A percentile compares a stretch with the other conserved stretches of the same genome.
Evolutionary conservation across 176 grass and related monocot species (phyloP).

Genomic region (Melocanna baccifera): DNA sequence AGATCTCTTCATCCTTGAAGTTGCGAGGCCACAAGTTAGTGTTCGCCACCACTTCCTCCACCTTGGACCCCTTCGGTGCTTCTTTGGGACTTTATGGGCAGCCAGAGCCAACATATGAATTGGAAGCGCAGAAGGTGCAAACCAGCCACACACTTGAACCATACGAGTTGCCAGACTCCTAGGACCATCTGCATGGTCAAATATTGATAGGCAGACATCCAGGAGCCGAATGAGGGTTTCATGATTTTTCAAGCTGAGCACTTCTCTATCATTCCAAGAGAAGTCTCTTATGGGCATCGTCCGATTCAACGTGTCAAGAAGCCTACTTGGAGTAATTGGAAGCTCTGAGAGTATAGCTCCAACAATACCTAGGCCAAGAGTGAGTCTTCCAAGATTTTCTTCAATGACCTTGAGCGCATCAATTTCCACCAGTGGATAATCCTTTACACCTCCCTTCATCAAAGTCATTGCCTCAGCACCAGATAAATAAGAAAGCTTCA

Average conservation of each 20-base stretch:
- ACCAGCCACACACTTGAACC: conserved; percentile 88
- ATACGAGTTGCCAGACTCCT: conserved; percentile 80
- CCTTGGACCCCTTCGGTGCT: conserved; percentile 49
- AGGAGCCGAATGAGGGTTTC: conserved; percentile 67
- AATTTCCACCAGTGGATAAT: conserved; percentile 69
- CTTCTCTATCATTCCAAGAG: conserved; percentile 67
- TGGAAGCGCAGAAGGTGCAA: conserved; percentile 67
- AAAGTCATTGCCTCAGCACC: conserved; percentile 84
- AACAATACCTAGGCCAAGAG: conserved; percentile 74
- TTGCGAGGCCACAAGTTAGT: conserved; percentile 53
- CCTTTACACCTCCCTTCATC: conserved; percentile 85
- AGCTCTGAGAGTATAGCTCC: conserved; percentile 93
- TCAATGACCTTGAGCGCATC: conserved; percentile 88
- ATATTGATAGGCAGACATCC: conserved; percentile 89
- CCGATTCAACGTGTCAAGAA: conserved; percentile 93
- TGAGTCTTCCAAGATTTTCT: conserved; percentile 85
- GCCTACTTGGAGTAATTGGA: conserved; percentile 80
- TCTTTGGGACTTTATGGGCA: conserved; percentile 84
- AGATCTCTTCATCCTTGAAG: conserved; percentile 69
- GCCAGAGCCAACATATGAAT: conserved; percentile 71
- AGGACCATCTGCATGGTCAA: conserved; percentile 93
- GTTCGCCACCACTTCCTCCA: conserved; percentile 67
- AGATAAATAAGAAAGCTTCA: conserved; percentile 94
- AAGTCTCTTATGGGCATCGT: conserved; percentile 62
- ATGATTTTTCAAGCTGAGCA: conserved; percentile 58